Evolutionary conservation across 2,329 filamentous ascomycete genomes (phyloP), one percentile per base, ranked within the genome.

Genomic region (Microcera coccophila): DNA sequence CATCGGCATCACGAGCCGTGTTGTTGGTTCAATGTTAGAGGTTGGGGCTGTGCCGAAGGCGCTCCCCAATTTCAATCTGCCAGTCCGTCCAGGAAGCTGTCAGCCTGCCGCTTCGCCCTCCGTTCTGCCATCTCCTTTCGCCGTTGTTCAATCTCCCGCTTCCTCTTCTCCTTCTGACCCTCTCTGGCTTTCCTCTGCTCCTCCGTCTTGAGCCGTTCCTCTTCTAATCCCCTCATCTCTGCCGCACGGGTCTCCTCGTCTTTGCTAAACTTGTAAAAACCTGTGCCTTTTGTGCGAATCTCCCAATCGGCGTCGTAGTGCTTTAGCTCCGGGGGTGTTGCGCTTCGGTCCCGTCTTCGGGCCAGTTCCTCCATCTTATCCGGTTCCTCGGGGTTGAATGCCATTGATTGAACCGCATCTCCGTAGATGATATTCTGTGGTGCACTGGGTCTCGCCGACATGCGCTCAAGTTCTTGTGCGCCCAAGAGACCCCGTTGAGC

Each of bases 231-330:
- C 52, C 79, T 75, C 87, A 97, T 95, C 73, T 97, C 87, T 37
- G 58, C 57, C 57, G 67, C 66, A 60, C 83, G 73, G 50, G 74
- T 72, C 52, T 78, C 81, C 59, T 85, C 82, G 63, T 95, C 85
- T 52, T 78, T 79, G 45, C 84, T 88, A 62, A 98, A 97, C 43
- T 85, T 82, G 70, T 90, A 96, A 68, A 97, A 98, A 0, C 87
- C 93, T 0, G 87, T 87, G 4, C 93, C 93, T 57, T 93, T 91
- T 34, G 81, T 88, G 47, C 93, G 75, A 37, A 95, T 82, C 74
- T 98, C 93, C 47, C 76, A 77, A 47, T 79, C 78, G 1, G 88
- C 88, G 63, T 96, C 86, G 66, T 97, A 98, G 67, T 97, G 91
- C 57, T 76, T 74, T 55, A 84, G 79, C 7, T 83, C 80, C 5